Conservation (phyloP, 768 basidiomycete species). For the Cyclocybe aegerita region DNA sequence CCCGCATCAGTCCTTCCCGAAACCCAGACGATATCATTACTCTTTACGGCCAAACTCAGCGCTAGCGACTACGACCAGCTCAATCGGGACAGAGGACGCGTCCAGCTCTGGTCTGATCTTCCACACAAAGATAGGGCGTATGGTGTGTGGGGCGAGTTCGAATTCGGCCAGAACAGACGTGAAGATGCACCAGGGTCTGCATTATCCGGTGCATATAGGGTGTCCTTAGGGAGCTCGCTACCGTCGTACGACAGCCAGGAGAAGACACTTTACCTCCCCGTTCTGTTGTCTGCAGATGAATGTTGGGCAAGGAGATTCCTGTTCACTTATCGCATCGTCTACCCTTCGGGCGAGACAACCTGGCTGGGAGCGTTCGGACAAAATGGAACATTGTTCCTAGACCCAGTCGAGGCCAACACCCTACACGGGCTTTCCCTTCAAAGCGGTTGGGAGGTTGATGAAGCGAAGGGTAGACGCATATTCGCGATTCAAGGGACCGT, state of each 20-base stretch:
- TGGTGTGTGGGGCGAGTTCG: slow-evolving; percentile 33
- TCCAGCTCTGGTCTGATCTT: slow-evolving; percentile 47
- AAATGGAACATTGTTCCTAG: slow-evolving; percentile 41
- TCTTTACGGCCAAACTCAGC: slow-evolving; percentile 35
- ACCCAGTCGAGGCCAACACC: slow-evolving; percentile 11
- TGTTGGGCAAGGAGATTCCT: slow-evolving; percentile 21
- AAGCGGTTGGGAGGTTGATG: slow-evolving; percentile 21
- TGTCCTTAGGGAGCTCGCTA: not conserved
- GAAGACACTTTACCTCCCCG: slow-evolving; percentile 3
- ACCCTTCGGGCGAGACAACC: slow-evolving; percentile 38
- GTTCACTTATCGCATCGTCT: slow-evolving; percentile 50
- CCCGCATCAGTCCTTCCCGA: slow-evolving; percentile 16
- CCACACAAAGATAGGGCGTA: slow-evolving; percentile 13
- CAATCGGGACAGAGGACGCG: slow-evolving; percentile 24
- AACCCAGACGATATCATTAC: slow-evolving; percentile 23
- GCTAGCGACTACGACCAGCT: slow-evolving; percentile 29
- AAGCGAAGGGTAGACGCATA: not conserved
- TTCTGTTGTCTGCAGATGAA: slow-evolving; percentile 5
- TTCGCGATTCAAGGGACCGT: not conserved
- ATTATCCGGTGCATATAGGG: not conserved
- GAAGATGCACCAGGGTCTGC: not conserved
- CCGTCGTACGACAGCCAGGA: not conserved
- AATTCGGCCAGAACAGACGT: slow-evolving; percentile 23
- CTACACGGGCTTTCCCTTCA: slow-evolving; percentile 10
- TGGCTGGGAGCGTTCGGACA: slow-evolving; percentile 48